These are phyloP conservation scores for Pichia deserticola DNA, from an alignment of 805 yeast genomes.

Conservation along the genomic window DNA sequence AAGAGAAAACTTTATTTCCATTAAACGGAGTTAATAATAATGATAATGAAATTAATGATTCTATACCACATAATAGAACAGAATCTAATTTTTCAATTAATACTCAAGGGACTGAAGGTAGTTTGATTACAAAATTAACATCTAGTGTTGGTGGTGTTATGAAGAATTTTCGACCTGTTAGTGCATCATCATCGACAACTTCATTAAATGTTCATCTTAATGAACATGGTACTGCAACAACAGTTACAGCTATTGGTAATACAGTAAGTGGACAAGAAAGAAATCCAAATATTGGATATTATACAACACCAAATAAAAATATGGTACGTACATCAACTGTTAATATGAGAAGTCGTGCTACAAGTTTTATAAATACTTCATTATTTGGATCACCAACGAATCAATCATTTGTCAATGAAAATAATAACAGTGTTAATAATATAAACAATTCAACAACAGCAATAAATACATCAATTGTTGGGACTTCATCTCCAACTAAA, in stretches of 20 bases:
- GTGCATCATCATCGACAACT: conserved; percentile 27
- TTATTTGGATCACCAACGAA: conserved; percentile 14
- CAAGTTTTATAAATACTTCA: conserved; percentile 24
- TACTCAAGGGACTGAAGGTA: conserved; percentile 22
- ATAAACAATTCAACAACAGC: background rate
- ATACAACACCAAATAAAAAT: conserved; percentile 3
- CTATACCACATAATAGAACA: conserved; percentile 3
- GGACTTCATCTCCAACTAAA: conserved; percentile 4
- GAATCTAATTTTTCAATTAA: conserved; percentile 6
- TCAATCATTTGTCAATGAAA: background rate
- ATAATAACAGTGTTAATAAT: background rate
- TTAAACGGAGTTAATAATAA: conserved; percentile 6
- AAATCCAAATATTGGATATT: conserved; percentile 1
- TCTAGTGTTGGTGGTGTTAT: conserved; percentile 30
- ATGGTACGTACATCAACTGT: background rate
- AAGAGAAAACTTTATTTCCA: background rate
- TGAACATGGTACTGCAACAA: background rate
- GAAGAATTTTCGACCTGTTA: conserved; percentile 28
- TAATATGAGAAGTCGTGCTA: conserved; percentile 25
- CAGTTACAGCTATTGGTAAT: background rate
- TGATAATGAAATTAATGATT: background rate
- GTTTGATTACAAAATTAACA: conserved; percentile 23
- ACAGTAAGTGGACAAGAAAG: background rate
- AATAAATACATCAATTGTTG: background rate
- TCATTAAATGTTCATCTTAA: conserved; percentile 15